Base-by-base conservation (phyloP, 2,329 filamentous ascomycete genomes). In the Talaromyces sp. region DNA sequence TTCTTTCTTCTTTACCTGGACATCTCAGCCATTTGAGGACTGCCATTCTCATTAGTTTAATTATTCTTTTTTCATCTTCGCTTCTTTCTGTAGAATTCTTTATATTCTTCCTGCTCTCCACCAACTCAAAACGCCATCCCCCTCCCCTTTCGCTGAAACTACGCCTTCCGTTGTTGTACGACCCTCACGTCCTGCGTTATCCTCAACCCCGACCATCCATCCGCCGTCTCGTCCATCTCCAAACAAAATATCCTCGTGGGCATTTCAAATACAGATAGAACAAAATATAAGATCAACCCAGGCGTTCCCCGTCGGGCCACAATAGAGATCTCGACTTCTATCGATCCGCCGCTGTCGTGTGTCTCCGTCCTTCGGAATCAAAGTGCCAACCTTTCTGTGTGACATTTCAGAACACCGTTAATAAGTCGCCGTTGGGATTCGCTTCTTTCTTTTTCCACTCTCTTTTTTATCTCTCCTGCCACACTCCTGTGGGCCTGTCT, bases 1-100 rank as follows among this genome's bases (percentile, higher is more conserved):
- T 54, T 68, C 65, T 69, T 69, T 69, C 69, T 69, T 72, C 68
- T 69, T 70, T 70, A 52, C 67, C 68, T 67, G 61, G 62, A 63
- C 64, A 65, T 67, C 68, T 65, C 67, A 66, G 58, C 43, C 49
- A 39, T n/a, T 39, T 54, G 47, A 33, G 19, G 15, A 31, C 33
- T 10, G 41, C 45, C 61, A 62, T 56, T 62, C 39, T 59, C 52
- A 37, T 64, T 58, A 17, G 59, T 64, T 49, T 64, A 59, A 41
- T 64, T 64, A 59, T 64, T 43, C 43, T 61, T 60, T 35, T 27
- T 37, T 37, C 22, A 15, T 52, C 59, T 62, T 52, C 47, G 50
- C 45, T 63, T 52, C 61, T 67, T 68, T 65, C 69, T 63, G 57
- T 65, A 66, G 66, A 65, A 65, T 68, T 69, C 70, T 70, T 69